Evolutionary conservation across 108 stramenopile genomes (phyloP).

Genomic region (Skeletonema menzelii): DNA sequence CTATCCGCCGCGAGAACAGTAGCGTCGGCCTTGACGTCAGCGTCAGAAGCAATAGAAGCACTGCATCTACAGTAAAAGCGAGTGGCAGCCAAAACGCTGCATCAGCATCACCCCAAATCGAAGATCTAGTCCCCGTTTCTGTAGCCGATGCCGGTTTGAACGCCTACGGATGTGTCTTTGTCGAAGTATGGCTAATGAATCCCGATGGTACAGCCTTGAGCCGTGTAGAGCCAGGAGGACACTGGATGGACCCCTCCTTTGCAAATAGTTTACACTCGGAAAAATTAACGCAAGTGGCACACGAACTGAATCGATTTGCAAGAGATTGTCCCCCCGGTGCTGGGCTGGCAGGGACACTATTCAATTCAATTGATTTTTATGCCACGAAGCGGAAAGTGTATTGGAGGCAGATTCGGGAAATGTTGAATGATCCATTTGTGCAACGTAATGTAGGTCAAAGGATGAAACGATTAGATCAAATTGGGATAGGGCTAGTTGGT

Average conservation of each 20-base stretch:
- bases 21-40: not conserved
- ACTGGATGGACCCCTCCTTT: conserved; percentile 37
- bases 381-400: conserved; percentile 1
- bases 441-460: conserved; percentile 27
- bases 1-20: not conserved
- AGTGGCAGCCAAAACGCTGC: not conserved
- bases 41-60: not conserved
- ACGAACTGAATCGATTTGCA: conserved; percentile 3
- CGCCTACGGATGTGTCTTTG: conserved; percentile 47
- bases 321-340: conserved; percentile 15
- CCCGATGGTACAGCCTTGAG: conserved; percentile 21
- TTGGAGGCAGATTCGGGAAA: conserved; percentile 30
- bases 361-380: not conserved
- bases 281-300: not conserved
- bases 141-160: conserved; percentile 48
- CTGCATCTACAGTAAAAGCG: not conserved
- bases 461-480: conserved; percentile 11
- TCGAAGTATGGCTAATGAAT: conserved; percentile 55
- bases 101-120: not conserved
- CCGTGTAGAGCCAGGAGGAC: conserved; percentile 32
- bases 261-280: not conserved
- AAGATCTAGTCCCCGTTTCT: conserved; percentile 21
- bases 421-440: conserved; percentile 44
- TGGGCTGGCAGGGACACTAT: conserved; percentile 23
- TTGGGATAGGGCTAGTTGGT: conserved; percentile 36